Percentiles rank a stretch among this genome's conserved stretches.
Conservation (phyloP, 2,329 filamentous ascomycete species). For the Penicillium sp. region DNA sequence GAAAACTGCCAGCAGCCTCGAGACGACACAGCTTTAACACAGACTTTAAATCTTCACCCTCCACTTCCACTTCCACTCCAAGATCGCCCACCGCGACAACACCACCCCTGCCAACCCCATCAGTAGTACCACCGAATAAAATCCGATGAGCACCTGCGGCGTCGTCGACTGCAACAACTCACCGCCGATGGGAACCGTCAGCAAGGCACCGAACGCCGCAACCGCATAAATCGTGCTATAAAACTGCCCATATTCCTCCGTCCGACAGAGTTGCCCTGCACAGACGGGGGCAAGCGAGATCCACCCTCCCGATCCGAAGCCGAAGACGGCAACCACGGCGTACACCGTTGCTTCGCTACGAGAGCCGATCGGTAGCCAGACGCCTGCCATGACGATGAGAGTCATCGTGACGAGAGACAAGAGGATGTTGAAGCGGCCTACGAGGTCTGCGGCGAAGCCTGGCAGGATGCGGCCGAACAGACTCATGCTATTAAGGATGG, state of each 20-base stretch:
- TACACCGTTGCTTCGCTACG: slow-evolving; percentile 48
- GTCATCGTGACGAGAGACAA: slow-evolving; percentile 43
- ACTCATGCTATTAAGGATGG: slow-evolving; percentile 51
- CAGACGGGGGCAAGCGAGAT: slow-evolving; percentile 53
- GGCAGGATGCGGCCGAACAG: slow-evolving; percentile 51
- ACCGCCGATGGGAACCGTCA: slow-evolving; percentile 54
- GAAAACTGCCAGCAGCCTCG: no score
- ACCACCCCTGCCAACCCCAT: slow-evolving; percentile 36
- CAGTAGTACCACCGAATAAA: slow-evolving; percentile 51
- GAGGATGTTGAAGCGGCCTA: slow-evolving; percentile 55
- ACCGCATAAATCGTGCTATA: slow-evolving; percentile 55
- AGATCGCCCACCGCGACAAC: slow-evolving; percentile 42
- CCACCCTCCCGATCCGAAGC: slow-evolving; percentile 56
- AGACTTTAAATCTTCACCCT: slow-evolving; percentile 35
- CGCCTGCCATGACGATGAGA: slow-evolving; percentile 46
- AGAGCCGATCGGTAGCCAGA: slow-evolving; percentile 54
- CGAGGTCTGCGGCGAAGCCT: slow-evolving; percentile 48
- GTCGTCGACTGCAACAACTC: slow-evolving; percentile 53
- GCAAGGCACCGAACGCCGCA: slow-evolving; percentile 51
- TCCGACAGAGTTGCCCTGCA: slow-evolving; percentile 52
- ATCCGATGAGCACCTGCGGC: slow-evolving; percentile 50
- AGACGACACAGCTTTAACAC: background rate
- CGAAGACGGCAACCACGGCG: slow-evolving; percentile 53
- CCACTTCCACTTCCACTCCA: slow-evolving; percentile 46
- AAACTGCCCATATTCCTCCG: slow-evolving; percentile 54